Conservation (phyloP, 2,329 filamentous ascomycete species). For the Leptographium galeiforme region DNA sequence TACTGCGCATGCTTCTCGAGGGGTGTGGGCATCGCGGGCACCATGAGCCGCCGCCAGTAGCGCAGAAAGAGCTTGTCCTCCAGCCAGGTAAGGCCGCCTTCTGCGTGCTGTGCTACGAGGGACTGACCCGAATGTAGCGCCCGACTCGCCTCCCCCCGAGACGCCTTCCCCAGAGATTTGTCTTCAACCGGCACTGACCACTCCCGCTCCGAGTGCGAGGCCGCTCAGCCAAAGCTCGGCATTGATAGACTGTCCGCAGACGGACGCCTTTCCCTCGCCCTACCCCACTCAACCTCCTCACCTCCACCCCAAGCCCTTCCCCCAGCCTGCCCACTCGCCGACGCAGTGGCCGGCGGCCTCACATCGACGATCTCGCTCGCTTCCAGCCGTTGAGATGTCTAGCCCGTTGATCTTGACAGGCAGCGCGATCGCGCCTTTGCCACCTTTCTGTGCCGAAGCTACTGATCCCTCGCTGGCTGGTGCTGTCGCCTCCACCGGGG, state of each 20-base stretch:
- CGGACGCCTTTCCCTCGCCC: conserved; percentile 31
- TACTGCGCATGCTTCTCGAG: conserved; percentile 20
- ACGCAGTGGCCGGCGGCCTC: neutral
- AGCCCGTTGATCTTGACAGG: neutral
- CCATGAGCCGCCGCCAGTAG: conserved; percentile 13
- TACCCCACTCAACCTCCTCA: conserved; percentile 22
- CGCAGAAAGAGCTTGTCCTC: neutral
- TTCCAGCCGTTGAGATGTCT: conserved; percentile 11
- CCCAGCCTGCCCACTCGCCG: conserved; percentile 6
- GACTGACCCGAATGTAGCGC: neutral
- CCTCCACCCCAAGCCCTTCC: conserved; percentile 29
- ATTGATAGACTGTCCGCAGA: conserved; percentile 1
- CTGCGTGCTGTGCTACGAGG: neutral
- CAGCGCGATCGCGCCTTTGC: neutral
- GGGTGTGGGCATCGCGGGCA: conserved; percentile 13
- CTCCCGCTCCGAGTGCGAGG: neutral
- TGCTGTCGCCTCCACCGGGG: too few species aligned
- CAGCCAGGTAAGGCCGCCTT: neutral
- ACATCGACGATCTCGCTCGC: conserved; percentile 7
- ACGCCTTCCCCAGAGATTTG: neutral
- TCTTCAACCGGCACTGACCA: neutral
- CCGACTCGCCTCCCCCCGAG: neutral
- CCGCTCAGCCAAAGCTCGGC: neutral
- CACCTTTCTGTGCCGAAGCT: neutral
- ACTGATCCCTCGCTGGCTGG: neutral